Base-by-base conservation (phyloP, 495 filamentous ascomycete species). In the Pseudomonodictys pantanalensis region DNA sequence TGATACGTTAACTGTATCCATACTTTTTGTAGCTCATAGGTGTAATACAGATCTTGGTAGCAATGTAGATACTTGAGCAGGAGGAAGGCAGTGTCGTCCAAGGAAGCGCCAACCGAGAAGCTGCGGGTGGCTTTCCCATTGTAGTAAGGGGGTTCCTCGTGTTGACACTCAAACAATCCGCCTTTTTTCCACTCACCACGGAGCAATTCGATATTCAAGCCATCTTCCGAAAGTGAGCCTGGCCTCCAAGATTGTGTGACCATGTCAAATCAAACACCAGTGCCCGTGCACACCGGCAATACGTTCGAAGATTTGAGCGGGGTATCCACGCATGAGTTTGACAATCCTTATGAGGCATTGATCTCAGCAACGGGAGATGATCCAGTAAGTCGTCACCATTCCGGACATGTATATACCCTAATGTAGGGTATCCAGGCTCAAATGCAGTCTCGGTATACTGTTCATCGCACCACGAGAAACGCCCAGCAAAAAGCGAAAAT, bases 321-420 rank as follows among this genome's bases (percentile, higher is more conserved):
- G 17, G 33, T 56, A 1, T 64, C 52, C 9, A 68, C 62, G 3
- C 26, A 22, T 15, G 35, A 20, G 3, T 66, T 62, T 29, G 73
- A 78, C 47, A 96, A 91, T 61, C 91, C 89, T 0, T 95, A 92
- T 68, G 79, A 92, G 66, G 80, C 84, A 11, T 73, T 96, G 33
- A 85, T 97, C 52, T 68, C 80, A 12, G 71, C 66, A 12, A 72
- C 64, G 18, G 29, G 68, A 26, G 53, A 70, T 60, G 69, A 77
- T 55, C 51, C 69, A 10, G 75, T 77, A 64, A 11, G 66, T 54
- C 2, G 39, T 30, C 28, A 17, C 43, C 17, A 18, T 15, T 52
- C 20, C 9, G 44, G 15, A 30, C 42, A 52, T 38, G 52, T 53
- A 2, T 41, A 44, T 2, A 38, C 18, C 9, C 0, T 3, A 7